phyloP scores from a whole-genome alignment of 2,329 filamentous ascomycete species.

The Nectriaceae sp. region DNA sequence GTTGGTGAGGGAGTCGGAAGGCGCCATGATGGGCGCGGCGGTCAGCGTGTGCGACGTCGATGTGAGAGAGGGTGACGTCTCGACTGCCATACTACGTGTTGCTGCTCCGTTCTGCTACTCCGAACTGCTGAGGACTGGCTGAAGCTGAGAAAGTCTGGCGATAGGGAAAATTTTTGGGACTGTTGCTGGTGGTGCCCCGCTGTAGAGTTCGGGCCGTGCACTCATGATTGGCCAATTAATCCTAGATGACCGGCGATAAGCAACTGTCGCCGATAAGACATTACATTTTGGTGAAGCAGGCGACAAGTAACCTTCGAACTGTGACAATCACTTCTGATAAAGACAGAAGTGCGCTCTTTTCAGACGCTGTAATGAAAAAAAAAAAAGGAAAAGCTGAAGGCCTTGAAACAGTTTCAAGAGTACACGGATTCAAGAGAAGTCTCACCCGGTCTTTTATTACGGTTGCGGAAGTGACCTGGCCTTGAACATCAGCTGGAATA shows the following conservation, averaged over 20 bases:
- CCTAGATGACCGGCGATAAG: slow-evolving; percentile 11
- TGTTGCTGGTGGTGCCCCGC: slow-evolving; percentile 21
- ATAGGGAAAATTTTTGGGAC: slow-evolving; percentile 28
- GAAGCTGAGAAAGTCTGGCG: not conserved
- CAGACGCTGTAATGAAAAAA: too few species aligned
- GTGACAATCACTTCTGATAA: too few species aligned
- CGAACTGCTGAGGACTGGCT: not conserved
- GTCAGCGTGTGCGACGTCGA: slow-evolving; percentile 67
- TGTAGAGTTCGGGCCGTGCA: not conserved
- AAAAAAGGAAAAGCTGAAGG: too few species aligned
- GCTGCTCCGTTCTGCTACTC: not conserved
- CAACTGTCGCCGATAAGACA: not conserved
- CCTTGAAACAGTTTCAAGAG: too few species aligned
- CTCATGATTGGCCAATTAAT: slow-evolving; percentile 22
- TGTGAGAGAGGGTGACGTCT: slow-evolving; percentile 60
- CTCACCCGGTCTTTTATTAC: too few species aligned
- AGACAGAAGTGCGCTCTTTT: too few species aligned
- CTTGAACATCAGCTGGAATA: too few species aligned
- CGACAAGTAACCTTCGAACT: too few species aligned
- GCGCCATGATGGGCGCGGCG: slow-evolving; percentile 46
- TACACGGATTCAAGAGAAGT: too few species aligned
- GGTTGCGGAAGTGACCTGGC: too few species aligned
- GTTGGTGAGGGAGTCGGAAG: slow-evolving; percentile 36
- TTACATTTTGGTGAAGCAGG: not conserved
- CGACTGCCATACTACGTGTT: slow-evolving; percentile 35